A percentile compares a stretch with the other conserved stretches of the same genome.
Conservation (phyloP, 225 moss, liverwort and hornwort genomes). For the Polytrichum formosum region DNA sequence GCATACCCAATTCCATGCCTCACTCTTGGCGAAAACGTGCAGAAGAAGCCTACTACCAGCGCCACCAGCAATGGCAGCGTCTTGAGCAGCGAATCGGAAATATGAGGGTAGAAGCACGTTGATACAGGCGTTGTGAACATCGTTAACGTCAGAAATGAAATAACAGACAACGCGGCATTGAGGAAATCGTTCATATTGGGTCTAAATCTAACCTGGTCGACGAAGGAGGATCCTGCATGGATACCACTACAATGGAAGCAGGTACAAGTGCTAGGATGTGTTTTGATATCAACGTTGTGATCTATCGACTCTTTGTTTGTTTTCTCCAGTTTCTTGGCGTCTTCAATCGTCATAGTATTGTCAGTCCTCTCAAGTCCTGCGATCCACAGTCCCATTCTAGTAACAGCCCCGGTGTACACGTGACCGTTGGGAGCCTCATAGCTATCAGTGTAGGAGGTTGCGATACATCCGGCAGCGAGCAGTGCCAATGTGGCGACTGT, state of each 20-base stretch:
- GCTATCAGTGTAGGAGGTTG: conserved; percentile 60
- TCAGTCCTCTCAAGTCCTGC: conserved; percentile 12
- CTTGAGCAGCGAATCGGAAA: conserved; percentile 26
- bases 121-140: conserved; percentile 33
- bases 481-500: conserved; percentile 27
- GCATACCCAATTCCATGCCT: conserved; percentile 54
- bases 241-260: conserved; percentile 3
- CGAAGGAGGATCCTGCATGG: not conserved
- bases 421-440: conserved; percentile 26
- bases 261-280: not conserved
- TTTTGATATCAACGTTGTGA: not conserved
- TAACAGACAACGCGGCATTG: conserved; percentile 30
- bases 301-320: not conserved
- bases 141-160: conserved; percentile 22
- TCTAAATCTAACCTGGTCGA: not conserved
- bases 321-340: not conserved
- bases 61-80: conserved; percentile 25
- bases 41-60: conserved; percentile 17
- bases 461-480: conserved; percentile 25
- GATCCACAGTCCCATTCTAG: conserved; percentile 35
- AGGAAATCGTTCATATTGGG: conserved; percentile 24
- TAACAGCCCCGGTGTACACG: conserved; percentile 54
- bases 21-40: conserved; percentile 33
- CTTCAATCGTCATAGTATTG: not conserved
- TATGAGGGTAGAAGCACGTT: conserved; percentile 16